A percentile compares a stretch with the other conserved stretches of the same genome.
These are phyloP conservation scores for Parafenestella ontariensis DNA, from an alignment of 2,329 filamentous ascomycete genomes.

Conservation along the genomic window DNA sequence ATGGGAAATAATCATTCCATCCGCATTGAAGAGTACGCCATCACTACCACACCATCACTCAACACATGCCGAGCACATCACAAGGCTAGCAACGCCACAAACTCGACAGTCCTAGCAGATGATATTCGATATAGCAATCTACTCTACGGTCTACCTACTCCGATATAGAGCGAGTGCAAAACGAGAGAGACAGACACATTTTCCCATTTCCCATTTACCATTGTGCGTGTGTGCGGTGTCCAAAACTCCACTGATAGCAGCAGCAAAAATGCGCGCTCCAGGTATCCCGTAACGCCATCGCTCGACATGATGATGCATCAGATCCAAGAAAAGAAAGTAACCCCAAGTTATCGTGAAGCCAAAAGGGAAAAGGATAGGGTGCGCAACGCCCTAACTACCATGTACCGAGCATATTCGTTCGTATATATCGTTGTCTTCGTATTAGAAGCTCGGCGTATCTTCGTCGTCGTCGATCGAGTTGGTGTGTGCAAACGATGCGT, in stretches of 20 bases:
- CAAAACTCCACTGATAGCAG: neutral
- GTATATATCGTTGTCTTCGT: neutral
- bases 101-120: neutral
- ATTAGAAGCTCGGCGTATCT: neutral
- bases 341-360: neutral
- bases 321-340: neutral
- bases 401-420: neutral
- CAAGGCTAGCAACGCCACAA: neutral
- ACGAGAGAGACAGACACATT: too few species aligned
- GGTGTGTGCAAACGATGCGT: slow-evolving; percentile 8
- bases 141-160: neutral
- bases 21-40: too few species aligned
- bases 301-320: neutral
- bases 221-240: neutral
- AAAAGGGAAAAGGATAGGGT: neutral
- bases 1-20: too few species aligned
- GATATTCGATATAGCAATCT: neutral
- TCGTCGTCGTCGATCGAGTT: neutral
- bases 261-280: neutral
- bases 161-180: too few species aligned
- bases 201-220: neutral
- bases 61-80: neutral
- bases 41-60: too few species aligned
- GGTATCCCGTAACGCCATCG: neutral
- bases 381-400: neutral